Conservation (phyloP, 2,329 filamentous ascomycete species). For the Diaporthe destruens region DNA sequence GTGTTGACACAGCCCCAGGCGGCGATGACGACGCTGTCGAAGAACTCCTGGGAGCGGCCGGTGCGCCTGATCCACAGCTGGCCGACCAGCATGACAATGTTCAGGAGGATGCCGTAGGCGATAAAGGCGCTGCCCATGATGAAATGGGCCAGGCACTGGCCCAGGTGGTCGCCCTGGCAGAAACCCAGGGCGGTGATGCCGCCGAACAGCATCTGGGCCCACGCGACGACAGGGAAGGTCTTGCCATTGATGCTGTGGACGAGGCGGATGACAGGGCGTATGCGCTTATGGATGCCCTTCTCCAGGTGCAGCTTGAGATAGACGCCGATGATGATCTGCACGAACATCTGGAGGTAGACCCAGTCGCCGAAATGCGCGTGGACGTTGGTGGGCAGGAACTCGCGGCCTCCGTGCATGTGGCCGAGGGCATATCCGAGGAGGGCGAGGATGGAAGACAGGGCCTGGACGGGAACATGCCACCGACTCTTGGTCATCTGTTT, state of each 20-base stretch:
- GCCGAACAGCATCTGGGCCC: slow-evolving; percentile 96
- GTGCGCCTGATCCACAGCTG: slow-evolving; percentile 87
- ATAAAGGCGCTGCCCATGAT: slow-evolving; percentile 99
- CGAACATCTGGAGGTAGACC: slow-evolving; percentile 82
- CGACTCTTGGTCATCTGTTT: slow-evolving; percentile 84
- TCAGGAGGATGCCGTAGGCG: slow-evolving; percentile 89
- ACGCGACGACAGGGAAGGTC: slow-evolving; percentile 84
- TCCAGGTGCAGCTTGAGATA: slow-evolving; percentile 93
- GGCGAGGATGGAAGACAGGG: slow-evolving; percentile 79
- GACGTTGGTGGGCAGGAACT: slow-evolving; percentile 81
- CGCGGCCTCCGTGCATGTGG: slow-evolving; percentile 88
- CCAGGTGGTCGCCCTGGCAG: slow-evolving; percentile 90
- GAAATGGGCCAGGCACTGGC: slow-evolving; percentile 95
- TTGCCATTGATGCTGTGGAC: slow-evolving; percentile 88
- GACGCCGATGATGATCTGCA: slow-evolving; percentile 83
- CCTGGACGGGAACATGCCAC: slow-evolving; percentile 94
- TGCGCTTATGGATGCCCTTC: slow-evolving; percentile 82
- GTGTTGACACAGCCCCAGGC: slow-evolving; percentile 98
- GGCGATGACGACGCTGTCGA: slow-evolving; percentile 90
- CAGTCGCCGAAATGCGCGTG: slow-evolving; percentile 85
- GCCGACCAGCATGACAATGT: slow-evolving; percentile 87
- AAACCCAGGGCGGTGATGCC: slow-evolving; percentile 93
- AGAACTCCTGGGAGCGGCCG: slow-evolving; percentile 95
- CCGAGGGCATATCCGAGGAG: slow-evolving; percentile 91
- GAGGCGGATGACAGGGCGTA: slow-evolving; percentile 78